These are phyloP conservation scores for Scedosporium dehoogii DNA, from an alignment of 2,329 filamentous ascomycete genomes.

Conservation along the genomic window DNA sequence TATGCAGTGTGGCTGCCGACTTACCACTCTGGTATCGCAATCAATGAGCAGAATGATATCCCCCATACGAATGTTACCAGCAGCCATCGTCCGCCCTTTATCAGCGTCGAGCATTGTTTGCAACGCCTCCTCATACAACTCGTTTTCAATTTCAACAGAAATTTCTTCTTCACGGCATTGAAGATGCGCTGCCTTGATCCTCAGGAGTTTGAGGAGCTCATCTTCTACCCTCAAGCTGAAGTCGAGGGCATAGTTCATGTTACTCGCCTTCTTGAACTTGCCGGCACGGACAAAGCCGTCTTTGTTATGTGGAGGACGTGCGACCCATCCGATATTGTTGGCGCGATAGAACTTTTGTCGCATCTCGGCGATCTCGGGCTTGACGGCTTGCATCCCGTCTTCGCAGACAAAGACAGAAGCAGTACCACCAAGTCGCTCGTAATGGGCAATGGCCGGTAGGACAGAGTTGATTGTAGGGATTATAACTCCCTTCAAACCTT, in stretches of 20 bases:
- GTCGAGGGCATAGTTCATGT: slow-evolving; percentile 64
- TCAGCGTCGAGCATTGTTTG: slow-evolving; percentile 57
- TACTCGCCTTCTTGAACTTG: slow-evolving; percentile 63
- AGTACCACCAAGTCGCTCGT: no score
- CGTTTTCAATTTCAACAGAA: slow-evolving; percentile 50
- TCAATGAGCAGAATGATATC: slow-evolving; percentile 63
- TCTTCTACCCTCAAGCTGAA: slow-evolving; percentile 62
- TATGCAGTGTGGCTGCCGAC: background rate
- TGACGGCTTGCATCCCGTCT: background rate
- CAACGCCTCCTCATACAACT: slow-evolving; percentile 55
- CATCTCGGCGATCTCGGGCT: background rate
- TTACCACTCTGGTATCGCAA: slow-evolving; percentile 62
- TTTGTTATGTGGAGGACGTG: slow-evolving; percentile 54
- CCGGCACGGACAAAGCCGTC: slow-evolving; percentile 53
- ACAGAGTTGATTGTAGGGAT: no score
- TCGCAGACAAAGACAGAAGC: background rate
- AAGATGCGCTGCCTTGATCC: slow-evolving; percentile 13
- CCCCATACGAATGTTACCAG: slow-evolving; percentile 76
- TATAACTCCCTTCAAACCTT: no score
- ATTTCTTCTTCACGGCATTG: slow-evolving; percentile 27
- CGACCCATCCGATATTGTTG: slow-evolving; percentile 61
- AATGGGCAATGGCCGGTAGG: no score
- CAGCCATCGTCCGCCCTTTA: slow-evolving; percentile 62
- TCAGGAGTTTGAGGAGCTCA: slow-evolving; percentile 34
- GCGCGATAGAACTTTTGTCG: slow-evolving; percentile 49